Percentiles rank a stretch among this genome's conserved stretches.
These are phyloP conservation scores for Termitomyces sp. DNA, from an alignment of 768 basidiomycete genomes.

Conservation along the genomic window DNA sequence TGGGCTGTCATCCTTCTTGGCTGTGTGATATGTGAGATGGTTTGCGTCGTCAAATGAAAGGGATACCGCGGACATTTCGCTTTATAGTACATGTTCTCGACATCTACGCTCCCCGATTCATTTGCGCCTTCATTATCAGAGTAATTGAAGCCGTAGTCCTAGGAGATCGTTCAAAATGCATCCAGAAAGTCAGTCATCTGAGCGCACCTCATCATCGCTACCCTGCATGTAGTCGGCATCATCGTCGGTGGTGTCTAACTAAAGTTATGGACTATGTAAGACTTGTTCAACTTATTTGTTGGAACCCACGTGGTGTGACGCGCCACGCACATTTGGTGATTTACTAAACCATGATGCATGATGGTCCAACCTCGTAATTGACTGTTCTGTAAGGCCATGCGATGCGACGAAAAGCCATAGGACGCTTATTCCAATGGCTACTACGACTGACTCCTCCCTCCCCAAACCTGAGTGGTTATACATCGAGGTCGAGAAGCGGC, in stretches of 20 bases:
- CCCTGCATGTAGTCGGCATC: constrained; percentile 95
- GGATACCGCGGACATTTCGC: constrained; percentile 75
- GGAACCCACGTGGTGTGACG: constrained; percentile 1
- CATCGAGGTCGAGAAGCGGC: constrained; percentile 63
- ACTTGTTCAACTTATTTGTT: too few species aligned
- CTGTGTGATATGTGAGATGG: constrained; percentile 38
- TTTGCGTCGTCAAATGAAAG: neutral
- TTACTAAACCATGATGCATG: neutral
- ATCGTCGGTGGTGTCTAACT: constrained; percentile 49
- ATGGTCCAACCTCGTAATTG: neutral
- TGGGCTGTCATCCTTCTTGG: constrained; percentile 91
- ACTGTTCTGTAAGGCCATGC: neutral
- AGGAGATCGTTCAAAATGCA: constrained; percentile 13
- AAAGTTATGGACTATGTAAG: neutral
- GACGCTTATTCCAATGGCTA: neutral
- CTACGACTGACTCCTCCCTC: constrained; percentile 13
- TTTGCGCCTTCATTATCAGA: constrained; percentile 87
- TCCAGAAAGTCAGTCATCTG: constrained; percentile 8
- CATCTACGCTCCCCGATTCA: constrained; percentile 78
- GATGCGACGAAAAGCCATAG: neutral
- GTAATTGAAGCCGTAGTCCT: constrained; percentile 98
- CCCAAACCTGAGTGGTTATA: constrained; percentile 37
- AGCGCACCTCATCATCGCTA: constrained; percentile 74
- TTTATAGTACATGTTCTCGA: constrained; percentile 98
- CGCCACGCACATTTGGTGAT: neutral